phyloP scores from a whole-genome alignment of 345 rosid genomes.

The Hirschfeldia incana region DNA sequence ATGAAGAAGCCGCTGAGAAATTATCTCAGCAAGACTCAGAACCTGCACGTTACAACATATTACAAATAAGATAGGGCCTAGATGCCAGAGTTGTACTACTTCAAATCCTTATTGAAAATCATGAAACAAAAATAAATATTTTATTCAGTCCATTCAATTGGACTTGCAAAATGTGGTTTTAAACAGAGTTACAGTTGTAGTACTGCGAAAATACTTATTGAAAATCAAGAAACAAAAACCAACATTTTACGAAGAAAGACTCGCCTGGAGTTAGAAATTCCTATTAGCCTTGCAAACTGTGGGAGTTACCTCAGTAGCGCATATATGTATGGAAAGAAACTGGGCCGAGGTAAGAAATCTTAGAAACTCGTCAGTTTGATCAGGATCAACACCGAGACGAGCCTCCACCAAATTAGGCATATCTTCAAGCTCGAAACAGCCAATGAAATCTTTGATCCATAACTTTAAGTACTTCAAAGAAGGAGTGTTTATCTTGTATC shows the following conservation, averaged over 20 bases:
- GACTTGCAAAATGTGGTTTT: too few relatives aligned
- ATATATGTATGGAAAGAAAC: not conserved
- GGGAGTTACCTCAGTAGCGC: not conserved
- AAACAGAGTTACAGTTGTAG: too few relatives aligned
- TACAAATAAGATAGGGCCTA: too few relatives aligned
- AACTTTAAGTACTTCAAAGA: not conserved
- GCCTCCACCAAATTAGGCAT: not conserved
- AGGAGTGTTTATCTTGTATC: not conserved
- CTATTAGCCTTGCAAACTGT: too few relatives aligned
- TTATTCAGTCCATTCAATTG: too few relatives aligned
- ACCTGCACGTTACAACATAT: not conserved
- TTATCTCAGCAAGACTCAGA: not conserved
- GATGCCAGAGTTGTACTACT: too few relatives aligned
- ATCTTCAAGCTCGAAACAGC: not conserved
- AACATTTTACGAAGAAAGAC: too few relatives aligned
- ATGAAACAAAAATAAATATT: too few relatives aligned
- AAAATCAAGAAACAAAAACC: too few relatives aligned
- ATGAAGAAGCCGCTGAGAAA: not conserved
- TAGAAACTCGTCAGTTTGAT: not conserved
- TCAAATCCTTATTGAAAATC: too few relatives aligned
- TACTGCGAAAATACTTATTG: too few relatives aligned
- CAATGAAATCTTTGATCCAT: not conserved
- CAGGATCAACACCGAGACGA: not conserved
- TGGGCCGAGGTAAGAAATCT: constrained; percentile 7
- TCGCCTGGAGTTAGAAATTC: too few relatives aligned